Evolutionary conservation across 2,329 filamentous ascomycete genomes (phyloP).

Genomic region (Penicillium occitanis): DNA sequence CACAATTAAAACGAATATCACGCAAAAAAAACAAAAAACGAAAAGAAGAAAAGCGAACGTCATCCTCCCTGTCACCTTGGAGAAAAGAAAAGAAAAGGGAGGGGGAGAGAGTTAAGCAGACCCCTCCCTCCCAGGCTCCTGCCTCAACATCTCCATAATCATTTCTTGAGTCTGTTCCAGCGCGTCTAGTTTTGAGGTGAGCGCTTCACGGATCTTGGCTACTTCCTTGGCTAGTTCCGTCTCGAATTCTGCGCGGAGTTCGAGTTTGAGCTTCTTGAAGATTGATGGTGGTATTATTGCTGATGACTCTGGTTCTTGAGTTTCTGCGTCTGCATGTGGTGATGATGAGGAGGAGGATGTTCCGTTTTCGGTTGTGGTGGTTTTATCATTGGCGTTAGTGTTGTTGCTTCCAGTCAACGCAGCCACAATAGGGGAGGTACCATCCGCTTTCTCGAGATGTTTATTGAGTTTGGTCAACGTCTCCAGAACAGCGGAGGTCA

Average conservation of each 20-base stretch:
- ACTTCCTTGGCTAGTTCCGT: slow-evolving; percentile 37
- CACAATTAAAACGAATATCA: neutral
- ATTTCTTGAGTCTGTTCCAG: slow-evolving; percentile 43
- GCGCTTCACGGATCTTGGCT: slow-evolving; percentile 32
- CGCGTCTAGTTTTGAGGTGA: slow-evolving; percentile 40
- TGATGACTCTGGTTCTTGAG: neutral
- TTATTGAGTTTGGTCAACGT: slow-evolving; percentile 40
- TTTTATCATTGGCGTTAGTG: neutral
- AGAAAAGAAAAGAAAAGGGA: neutral
- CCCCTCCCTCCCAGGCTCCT: slow-evolving; percentile 28
- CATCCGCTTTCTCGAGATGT: slow-evolving; percentile 32
- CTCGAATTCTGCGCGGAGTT: slow-evolving; percentile 36
- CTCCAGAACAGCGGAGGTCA: slow-evolving; percentile 38
- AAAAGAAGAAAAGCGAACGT: neutral
- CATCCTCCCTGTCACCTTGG: neutral
- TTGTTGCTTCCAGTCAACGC: slow-evolving; percentile 25
- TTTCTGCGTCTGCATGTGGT: neutral
- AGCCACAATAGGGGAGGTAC: slow-evolving; percentile 27
- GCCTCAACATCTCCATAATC: slow-evolving; percentile 43
- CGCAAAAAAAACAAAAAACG: neutral
- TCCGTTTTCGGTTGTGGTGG: neutral
- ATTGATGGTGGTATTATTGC: slow-evolving; percentile 20
- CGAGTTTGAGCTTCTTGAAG: slow-evolving; percentile 30
- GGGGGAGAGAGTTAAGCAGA: neutral
- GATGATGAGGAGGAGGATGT: neutral